Base-by-base conservation (phyloP, 345 rosid genomes). In the Salix suchowensis region DNA sequence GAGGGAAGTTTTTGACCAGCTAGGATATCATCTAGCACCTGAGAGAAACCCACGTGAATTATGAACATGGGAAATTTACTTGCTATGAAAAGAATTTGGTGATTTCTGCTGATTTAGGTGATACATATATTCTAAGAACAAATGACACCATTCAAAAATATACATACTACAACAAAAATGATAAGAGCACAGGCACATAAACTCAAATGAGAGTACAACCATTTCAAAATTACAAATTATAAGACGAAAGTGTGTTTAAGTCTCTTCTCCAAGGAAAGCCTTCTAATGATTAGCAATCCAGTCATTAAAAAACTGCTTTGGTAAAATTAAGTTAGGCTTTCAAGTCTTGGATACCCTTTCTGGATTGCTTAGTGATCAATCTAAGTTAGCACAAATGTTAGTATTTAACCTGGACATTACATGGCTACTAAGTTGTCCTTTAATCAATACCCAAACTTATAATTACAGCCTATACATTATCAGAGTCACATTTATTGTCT, bases 1-100 rank as follows among this genome's bases (percentile, higher is more conserved):
- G 91, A 89, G 70, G 98, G 91, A 70, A 46, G 37, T 44, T 69
- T 76, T 74, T 70, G 77, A 77, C 87, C 88, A 37, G 74, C 88
- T 30, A 95, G 87, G 79, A 95, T 90, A 77, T 84, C 88, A 79
- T 95, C 97, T 54, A 93, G 81, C 21, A 93, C 85, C 98, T 93
- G 85, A 71, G 71, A 72, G 48, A 64, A 66, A 79, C 58, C 50
- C 48, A 40, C 50, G 21, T 24, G 1, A 79, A 58, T n/a, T 46
- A 68, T 37, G 10, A 36, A 69, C 7, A 5, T 64, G 70, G 69
- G 65, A 79, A 70, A 34, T 72, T n/a, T 61, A 61, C 60, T 55
- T 37, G 11, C 24, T 28, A 14, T 60, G 26, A 73, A 26, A 72
- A 42, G 40, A 37, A 61, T 67, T 28, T 42, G 21, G 28, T 21